Evolutionary conservation across 768 basidiomycete genomes (phyloP).

Genomic region (Austroboletus eburneus): DNA sequence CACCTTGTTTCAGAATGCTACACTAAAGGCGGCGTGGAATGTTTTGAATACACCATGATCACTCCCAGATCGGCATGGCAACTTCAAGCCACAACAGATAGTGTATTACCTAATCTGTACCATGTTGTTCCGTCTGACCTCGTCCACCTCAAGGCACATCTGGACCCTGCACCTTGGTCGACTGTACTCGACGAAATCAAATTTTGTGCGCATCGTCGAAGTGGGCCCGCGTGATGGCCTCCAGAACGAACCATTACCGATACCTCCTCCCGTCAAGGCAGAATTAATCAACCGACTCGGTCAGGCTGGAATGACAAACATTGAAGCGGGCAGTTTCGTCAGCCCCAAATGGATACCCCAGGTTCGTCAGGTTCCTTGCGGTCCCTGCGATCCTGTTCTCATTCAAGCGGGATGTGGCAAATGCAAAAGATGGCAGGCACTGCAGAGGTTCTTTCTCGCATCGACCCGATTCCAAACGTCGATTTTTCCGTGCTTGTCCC

Average conservation of each 20-base stretch:
- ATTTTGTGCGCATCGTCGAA: slow-evolving; percentile 62
- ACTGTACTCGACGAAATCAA: slow-evolving; percentile 10
- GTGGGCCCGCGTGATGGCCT: slow-evolving; percentile 90
- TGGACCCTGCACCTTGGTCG: background rate
- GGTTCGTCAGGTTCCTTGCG: slow-evolving; percentile 32
- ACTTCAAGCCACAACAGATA: no score
- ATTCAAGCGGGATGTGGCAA: no score
- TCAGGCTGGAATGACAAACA: slow-evolving; percentile 58
- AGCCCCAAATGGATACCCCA: slow-evolving; percentile 94
- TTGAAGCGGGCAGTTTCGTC: slow-evolving; percentile 89
- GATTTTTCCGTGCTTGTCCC: slow-evolving; percentile 81
- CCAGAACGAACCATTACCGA: slow-evolving; percentile 78
- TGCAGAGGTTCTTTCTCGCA: slow-evolving; percentile 59
- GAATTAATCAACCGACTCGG: slow-evolving; percentile 76
- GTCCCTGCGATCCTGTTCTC: no score
- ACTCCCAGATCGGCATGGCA: no score
- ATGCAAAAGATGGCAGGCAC: slow-evolving; percentile 79
- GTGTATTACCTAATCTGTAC: background rate
- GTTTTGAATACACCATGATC: no score
- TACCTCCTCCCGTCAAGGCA: slow-evolving; percentile 70
- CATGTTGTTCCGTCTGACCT: slow-evolving; percentile 12
- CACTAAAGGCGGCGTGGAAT: no score
- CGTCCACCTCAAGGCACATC: background rate
- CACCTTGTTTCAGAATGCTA: no score
- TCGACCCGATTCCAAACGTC: slow-evolving; percentile 49